Evolutionary conservation across 1,284 basidiomycete genomes (phyloP).

Genomic region (Paramarasmius palmivorus): DNA sequence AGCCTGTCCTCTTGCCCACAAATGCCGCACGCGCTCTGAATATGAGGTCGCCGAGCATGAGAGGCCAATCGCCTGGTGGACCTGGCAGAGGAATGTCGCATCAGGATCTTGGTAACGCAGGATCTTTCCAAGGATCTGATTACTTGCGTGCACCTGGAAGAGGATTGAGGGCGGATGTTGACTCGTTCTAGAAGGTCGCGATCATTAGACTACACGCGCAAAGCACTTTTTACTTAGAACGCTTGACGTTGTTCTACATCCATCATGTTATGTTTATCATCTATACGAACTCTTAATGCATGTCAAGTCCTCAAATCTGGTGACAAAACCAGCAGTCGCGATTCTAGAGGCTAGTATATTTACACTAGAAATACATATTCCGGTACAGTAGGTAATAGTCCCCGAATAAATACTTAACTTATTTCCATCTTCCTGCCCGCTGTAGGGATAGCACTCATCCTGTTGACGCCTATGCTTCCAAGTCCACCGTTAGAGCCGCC

Average conservation of each 20-base stretch:
- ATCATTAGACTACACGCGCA: too few relatives aligned
- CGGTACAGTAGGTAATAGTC: too few relatives aligned
- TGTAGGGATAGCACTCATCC: not conserved
- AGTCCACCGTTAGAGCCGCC: not conserved
- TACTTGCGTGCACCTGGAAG: not conserved
- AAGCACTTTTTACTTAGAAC: too few relatives aligned
- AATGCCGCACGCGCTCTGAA: conserved; percentile 5
- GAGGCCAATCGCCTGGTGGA: not conserved
- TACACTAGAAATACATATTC: too few relatives aligned
- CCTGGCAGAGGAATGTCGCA: not conserved
- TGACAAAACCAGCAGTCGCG: too few relatives aligned
- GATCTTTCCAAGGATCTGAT: conserved; percentile 3
- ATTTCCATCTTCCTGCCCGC: too few relatives aligned
- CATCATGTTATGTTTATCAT: too few relatives aligned
- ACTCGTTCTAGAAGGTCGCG: not conserved
- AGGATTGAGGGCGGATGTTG: not conserved
- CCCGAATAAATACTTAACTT: too few relatives aligned
- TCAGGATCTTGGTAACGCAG: not conserved
- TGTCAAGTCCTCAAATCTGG: too few relatives aligned
- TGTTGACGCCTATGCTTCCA: not conserved
- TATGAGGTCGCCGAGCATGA: not conserved
- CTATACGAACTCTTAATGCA: too few relatives aligned
- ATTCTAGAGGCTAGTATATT: too few relatives aligned
- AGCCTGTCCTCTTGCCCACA: conserved; percentile 61
- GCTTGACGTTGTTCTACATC: too few relatives aligned